Evolutionary conservation across 192 early-diverging fungal species (phyloP).

Genomic region (Backusella westeae): DNA sequence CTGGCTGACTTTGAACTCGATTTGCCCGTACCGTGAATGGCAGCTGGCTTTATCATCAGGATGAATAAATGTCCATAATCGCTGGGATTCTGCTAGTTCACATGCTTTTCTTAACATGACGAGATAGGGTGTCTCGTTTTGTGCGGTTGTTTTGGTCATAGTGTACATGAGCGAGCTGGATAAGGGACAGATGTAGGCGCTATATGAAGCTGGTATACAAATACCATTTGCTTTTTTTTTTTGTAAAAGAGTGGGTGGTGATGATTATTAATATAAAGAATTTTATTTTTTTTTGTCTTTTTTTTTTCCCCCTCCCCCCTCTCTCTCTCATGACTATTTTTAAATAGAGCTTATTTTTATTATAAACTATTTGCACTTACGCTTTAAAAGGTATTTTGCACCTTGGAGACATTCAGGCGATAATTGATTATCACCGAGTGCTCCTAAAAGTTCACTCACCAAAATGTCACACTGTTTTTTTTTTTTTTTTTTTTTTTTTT

Average conservation of each 20-base stretch:
- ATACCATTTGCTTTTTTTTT: constrained; percentile 63
- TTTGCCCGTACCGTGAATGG: constrained; percentile 63
- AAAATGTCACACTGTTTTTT: constrained; percentile 76
- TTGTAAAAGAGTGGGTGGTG: not conserved
- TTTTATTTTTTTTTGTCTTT: not conserved
- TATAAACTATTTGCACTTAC: constrained; percentile 3
- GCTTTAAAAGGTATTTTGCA: constrained; percentile 67
- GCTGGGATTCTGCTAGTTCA: constrained; percentile 63
- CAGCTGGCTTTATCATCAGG: constrained; percentile 56
- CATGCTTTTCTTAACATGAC: constrained; percentile 86
- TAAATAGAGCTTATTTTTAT: not conserved
- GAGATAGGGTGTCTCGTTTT: constrained; percentile 94
- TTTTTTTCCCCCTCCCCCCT: not conserved
- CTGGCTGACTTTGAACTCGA: constrained; percentile 51
- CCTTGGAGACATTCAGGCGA: constrained; percentile 98
- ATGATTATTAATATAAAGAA: not conserved
- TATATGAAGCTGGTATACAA: constrained; percentile 90
- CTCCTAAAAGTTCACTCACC: constrained; percentile 94
- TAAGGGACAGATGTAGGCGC: constrained; percentile 81
- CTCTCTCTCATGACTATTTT: not conserved
- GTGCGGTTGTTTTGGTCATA: constrained; percentile 65
- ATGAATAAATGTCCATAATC: constrained; percentile 84
- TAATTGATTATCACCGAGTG: constrained; percentile 98
- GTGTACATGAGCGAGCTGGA: constrained; percentile 80
- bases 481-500: not conserved